Evolutionary conservation across 1,284 basidiomycete genomes (phyloP).

Genomic region (Apiotrichum siamense): DNA sequence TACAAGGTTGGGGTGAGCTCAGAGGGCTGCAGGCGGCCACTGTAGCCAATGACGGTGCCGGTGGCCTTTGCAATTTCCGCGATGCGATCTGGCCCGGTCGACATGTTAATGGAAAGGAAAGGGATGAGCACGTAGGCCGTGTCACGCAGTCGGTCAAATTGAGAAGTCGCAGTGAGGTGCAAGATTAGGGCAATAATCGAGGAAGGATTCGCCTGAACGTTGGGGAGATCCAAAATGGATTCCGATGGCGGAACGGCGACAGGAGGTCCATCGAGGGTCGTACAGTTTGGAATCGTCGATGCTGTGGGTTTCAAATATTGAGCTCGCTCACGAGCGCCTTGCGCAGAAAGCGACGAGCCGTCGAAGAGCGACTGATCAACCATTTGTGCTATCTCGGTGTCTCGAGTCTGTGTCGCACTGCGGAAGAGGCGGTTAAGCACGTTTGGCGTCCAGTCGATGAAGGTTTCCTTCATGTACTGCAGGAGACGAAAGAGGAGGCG

Average conservation of each 20-base stretch:
- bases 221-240: neutral
- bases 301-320: neutral
- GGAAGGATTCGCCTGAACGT: conserved; percentile 12
- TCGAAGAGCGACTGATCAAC: conserved; percentile 10
- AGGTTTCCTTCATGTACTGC: conserved; percentile 27
- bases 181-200: conserved; percentile 24
- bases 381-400: conserved; percentile 1
- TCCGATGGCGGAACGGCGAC: no score
- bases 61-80: neutral
- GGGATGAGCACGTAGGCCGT: conserved; percentile 31
- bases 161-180: conserved; percentile 26
- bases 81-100: neutral
- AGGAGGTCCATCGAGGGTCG: no score
- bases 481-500: conserved; percentile 24
- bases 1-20: conserved; percentile 21
- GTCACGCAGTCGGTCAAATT: conserved; percentile 24
- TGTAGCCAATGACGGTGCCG: conserved; percentile 1
- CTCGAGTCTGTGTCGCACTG: conserved; percentile 1
- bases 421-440: conserved; percentile 25
- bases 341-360: neutral
- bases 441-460: conserved; percentile 1
- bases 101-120: conserved; percentile 16
- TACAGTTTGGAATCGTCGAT: no score
- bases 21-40: conserved; percentile 12
- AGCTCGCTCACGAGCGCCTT: neutral